Evolutionary conservation across 1,139 yeast genomes (phyloP).

Genomic region (Petasospora rhodanensis): DNA sequence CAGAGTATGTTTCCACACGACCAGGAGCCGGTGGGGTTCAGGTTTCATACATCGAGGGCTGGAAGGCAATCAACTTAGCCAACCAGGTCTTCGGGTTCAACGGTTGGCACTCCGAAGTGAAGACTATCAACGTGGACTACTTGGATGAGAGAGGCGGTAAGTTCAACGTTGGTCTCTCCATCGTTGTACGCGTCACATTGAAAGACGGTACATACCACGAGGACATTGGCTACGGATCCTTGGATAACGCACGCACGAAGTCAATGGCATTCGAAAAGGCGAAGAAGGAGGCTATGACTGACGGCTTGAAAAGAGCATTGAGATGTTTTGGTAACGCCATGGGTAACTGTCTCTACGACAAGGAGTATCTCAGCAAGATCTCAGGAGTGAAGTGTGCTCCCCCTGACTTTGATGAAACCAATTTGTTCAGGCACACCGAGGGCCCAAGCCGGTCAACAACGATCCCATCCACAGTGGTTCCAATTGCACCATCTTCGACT

Average conservation of each 20-base stretch:
- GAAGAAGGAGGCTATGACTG: conserved; percentile 78
- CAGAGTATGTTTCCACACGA: conserved; percentile 81
- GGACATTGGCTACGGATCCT: conserved; percentile 77
- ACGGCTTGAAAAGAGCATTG: conserved; percentile 71
- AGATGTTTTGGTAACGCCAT: conserved; percentile 77
- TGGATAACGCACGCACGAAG: conserved; percentile 66
- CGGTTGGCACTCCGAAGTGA: conserved; percentile 75
- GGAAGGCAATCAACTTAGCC: conserved; percentile 75
- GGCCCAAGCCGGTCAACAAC: conserved; percentile 28
- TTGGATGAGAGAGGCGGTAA: conserved; percentile 55
- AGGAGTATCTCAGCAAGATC: conserved; percentile 54
- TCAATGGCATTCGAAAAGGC: conserved; percentile 79
- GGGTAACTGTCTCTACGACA: conserved; percentile 77
- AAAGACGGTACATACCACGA: conserved; percentile 76
- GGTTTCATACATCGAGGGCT: conserved; percentile 74
- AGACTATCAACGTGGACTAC: conserved; percentile 63
- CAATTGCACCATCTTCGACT: too few relatives aligned
- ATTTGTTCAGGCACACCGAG: conserved; percentile 37
- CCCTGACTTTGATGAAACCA: conserved; percentile 48
- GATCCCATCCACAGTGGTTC: too few relatives aligned
- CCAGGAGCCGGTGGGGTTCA: conserved; percentile 71
- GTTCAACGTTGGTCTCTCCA: conserved; percentile 61
- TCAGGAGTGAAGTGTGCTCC: conserved; percentile 45
- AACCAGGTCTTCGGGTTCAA: conserved; percentile 77
- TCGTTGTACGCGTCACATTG: conserved; percentile 65